phyloP scores from a whole-genome alignment of 2,329 filamentous ascomycete species.

The Amauroascus verrucosus region DNA sequence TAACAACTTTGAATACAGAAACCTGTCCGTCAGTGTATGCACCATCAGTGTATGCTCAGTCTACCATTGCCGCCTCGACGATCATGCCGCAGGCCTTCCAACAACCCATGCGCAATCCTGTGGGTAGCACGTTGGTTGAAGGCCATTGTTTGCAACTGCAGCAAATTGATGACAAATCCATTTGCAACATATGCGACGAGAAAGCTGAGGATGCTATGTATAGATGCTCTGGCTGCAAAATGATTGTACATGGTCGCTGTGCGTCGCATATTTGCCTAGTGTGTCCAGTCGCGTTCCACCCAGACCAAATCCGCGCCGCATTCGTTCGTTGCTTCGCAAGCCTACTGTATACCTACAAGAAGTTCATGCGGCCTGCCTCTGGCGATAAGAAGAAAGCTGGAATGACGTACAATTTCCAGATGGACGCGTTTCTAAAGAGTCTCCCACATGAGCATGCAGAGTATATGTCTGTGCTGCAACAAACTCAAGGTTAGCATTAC shows the following conservation, averaged over 20 bases:
- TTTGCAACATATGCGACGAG: slow-evolving; percentile 42
- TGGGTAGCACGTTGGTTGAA: slow-evolving; percentile 34
- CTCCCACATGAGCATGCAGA: slow-evolving; percentile 54
- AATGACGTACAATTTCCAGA: slow-evolving; percentile 54
- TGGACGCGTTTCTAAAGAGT: slow-evolving; percentile 55
- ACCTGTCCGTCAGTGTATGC: slow-evolving; percentile 29
- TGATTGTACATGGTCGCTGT: slow-evolving; percentile 50
- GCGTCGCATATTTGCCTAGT: slow-evolving; percentile 51
- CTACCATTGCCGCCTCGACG: slow-evolving; percentile 42
- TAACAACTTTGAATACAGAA: slow-evolving; percentile 37
- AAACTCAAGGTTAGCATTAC: slow-evolving; percentile 47
- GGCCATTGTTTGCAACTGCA: slow-evolving; percentile 41
- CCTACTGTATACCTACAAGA: slow-evolving; percentile 58
- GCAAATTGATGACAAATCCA: slow-evolving; percentile 34
- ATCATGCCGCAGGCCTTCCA: slow-evolving; percentile 37
- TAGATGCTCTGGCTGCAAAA: slow-evolving; percentile 40
- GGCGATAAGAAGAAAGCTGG: slow-evolving; percentile 54
- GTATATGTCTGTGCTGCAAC: slow-evolving; percentile 52
- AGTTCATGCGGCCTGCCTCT: slow-evolving; percentile 49
- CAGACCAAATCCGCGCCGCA: slow-evolving; percentile 56
- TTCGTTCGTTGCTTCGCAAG: slow-evolving; percentile 61
- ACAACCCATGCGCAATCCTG: slow-evolving; percentile 20
- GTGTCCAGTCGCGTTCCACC: slow-evolving; percentile 56
- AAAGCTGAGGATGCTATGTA: slow-evolving; percentile 51
- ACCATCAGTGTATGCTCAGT: slow-evolving; percentile 42